Conservation (phyloP, 805 yeast genomes). For the Candida rishiriensis region DNA sequence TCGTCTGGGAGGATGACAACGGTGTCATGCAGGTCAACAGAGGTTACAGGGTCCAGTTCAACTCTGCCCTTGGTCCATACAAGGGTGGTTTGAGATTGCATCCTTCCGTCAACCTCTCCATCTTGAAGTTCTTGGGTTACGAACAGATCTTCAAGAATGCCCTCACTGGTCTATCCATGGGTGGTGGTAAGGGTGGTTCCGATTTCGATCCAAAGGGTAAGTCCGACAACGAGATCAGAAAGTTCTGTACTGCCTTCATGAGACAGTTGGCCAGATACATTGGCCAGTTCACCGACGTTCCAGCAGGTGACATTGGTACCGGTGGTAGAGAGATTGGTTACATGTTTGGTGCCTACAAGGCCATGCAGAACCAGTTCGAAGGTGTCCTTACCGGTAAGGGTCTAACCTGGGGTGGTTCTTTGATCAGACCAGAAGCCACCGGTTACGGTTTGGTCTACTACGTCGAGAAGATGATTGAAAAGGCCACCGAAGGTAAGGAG, state of each 20-base stretch:
- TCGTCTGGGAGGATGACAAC: slow-evolving; percentile 94
- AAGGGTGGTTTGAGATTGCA: slow-evolving; percentile 99
- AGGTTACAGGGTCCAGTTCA: slow-evolving; percentile 98
- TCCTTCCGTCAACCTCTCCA: slow-evolving; percentile 92
- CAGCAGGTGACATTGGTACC: slow-evolving; percentile 99
- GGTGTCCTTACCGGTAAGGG: slow-evolving; percentile 99
- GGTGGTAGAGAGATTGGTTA: slow-evolving; percentile 95
- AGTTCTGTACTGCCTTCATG: slow-evolving; percentile 96
- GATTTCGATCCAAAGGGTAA: slow-evolving; percentile 97
- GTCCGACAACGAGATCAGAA: slow-evolving; percentile 89
- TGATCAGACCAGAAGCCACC: slow-evolving; percentile 98
- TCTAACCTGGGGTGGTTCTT: slow-evolving; percentile 97
- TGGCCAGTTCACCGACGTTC: slow-evolving; percentile 96
- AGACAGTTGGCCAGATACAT: slow-evolving; percentile 92
- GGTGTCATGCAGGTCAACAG: slow-evolving; percentile 90
- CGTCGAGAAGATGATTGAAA: slow-evolving; percentile 96
- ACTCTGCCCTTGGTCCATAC: slow-evolving; percentile 98
- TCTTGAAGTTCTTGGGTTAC: slow-evolving; percentile 93
- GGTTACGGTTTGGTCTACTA: slow-evolving; percentile 97
- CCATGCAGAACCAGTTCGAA: slow-evolving; percentile 85
- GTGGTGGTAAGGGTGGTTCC: slow-evolving; percentile 99
- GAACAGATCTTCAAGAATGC: slow-evolving; percentile 99
- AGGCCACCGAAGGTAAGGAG: slow-evolving; percentile 86
- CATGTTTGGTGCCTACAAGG: slow-evolving; percentile 96
- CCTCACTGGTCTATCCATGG: slow-evolving; percentile 93